phyloP scores from a whole-genome alignment of 1,139 yeast genomes.

The Pneumocystis carinii region DNA sequence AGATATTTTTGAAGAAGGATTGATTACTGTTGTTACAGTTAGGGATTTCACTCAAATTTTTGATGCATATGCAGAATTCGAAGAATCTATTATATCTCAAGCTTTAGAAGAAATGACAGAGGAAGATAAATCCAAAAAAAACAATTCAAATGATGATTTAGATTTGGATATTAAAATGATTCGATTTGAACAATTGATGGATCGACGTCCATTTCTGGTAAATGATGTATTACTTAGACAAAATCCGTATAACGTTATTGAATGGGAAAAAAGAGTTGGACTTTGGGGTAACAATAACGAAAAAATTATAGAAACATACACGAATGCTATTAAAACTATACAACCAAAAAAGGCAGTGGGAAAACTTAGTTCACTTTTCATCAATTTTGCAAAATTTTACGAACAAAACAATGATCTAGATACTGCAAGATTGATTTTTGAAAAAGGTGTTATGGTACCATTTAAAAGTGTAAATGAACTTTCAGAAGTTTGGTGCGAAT shows the following conservation, averaged over 20 bases:
- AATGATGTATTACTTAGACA: constrained; percentile 56
- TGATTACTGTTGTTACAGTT: constrained; percentile 34
- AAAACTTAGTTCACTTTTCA: constrained; percentile 41
- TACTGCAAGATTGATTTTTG: constrained; percentile 49
- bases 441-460: constrained; percentile 59
- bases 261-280: constrained; percentile 52
- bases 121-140: constrained; percentile 10
- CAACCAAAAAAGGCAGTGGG: constrained; percentile 43
- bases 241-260: constrained; percentile 44
- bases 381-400: constrained; percentile 51
- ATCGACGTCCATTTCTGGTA: constrained; percentile 39
- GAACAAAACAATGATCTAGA: constrained; percentile 39
- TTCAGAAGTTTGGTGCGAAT: constrained; percentile 50
- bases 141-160: constrained; percentile 16
- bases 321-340: constrained; percentile 51
- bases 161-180: constrained; percentile 34
- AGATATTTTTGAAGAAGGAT: constrained; percentile 36
- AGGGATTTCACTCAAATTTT: constrained; percentile 51
- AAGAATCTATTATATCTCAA: constrained; percentile 36
- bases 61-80: constrained; percentile 49
- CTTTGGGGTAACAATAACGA: constrained; percentile 29
- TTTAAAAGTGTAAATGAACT: constrained; percentile 48
- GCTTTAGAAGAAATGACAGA: constrained; percentile 25
- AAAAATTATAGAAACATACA: constrained; percentile 42
- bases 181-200: constrained; percentile 41